Percentiles rank a stretch among this genome's conserved stretches.
phyloP scores from a whole-genome alignment of 495 filamentous ascomycete genomes.

The Talaromyces adpressus region DNA sequence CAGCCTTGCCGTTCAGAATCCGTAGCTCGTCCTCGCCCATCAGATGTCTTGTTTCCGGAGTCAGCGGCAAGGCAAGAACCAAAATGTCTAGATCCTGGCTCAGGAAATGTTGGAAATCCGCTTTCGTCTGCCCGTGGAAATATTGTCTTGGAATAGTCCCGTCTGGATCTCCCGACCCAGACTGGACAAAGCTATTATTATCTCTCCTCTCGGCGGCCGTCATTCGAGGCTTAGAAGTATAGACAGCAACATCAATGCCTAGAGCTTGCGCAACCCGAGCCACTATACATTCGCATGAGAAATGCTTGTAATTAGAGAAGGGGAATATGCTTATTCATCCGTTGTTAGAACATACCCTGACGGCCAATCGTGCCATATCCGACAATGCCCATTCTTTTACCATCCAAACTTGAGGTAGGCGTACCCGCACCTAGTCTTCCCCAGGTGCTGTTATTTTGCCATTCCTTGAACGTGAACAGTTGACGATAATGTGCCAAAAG shows the following conservation, averaged over 20 bases:
- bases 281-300: conserved; percentile 21
- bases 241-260: conserved; percentile 76
- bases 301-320: conserved; percentile 7
- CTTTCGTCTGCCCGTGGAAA: conserved; percentile 53
- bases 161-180: conserved; percentile 63
- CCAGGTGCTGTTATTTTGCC: conserved; percentile 36
- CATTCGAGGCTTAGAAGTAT: conserved; percentile 55
- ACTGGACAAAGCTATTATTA: conserved; percentile 45
- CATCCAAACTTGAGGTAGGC: conserved; percentile 39
- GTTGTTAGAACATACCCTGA: conserved; percentile 36
- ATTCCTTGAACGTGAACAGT: conserved; percentile 37
- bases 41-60: conserved; percentile 50
- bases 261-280: conserved; percentile 62
- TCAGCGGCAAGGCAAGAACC: conserved; percentile 36
- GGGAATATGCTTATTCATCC: neutral
- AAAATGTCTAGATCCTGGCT: conserved; percentile 18
- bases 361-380: conserved; percentile 82
- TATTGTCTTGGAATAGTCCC: conserved; percentile 56
- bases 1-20: conserved; percentile 43
- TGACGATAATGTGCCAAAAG: conserved; percentile 49
- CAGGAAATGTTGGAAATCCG: conserved; percentile 53
- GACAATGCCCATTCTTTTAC: conserved; percentile 60
- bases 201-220: conserved; percentile 45
- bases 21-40: conserved; percentile 47
- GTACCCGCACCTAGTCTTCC: neutral